Conservation (phyloP, 441 rosid species). For the Eugenia klotzschiana region DNA sequence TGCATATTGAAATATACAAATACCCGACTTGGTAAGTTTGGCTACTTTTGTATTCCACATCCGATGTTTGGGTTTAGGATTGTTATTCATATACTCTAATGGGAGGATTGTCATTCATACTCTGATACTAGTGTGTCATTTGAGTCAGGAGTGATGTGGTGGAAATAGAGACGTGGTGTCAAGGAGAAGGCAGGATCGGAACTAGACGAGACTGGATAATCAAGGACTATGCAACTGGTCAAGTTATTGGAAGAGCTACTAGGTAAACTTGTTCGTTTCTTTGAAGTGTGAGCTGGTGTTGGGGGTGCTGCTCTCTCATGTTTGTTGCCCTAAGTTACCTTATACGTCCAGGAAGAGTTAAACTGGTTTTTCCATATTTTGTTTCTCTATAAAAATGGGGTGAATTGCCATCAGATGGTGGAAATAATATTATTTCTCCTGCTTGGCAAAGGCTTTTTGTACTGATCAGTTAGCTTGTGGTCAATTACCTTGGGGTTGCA, state of each 20-base stretch:
- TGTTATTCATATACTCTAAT: not conserved
- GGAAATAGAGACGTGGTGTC: slow-evolving; percentile 97
- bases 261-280: slow-evolving; percentile 25
- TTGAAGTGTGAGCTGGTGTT: not conserved
- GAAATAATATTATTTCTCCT: not conserved
- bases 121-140: not conserved
- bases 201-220: slow-evolving; percentile 93
- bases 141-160: slow-evolving; percentile 76
- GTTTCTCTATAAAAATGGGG: not conserved
- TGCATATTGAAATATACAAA: slow-evolving; percentile 88
- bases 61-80: not conserved
- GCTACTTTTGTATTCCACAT: not conserved
- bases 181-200: slow-evolving; percentile 84
- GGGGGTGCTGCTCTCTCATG: not conserved
- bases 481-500: not conserved
- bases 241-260: slow-evolving; percentile 88
- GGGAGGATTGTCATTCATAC: not conserved
- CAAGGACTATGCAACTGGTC: slow-evolving; percentile 55
- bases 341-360: not conserved
- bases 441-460: not conserved
- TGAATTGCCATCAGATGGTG: not conserved
- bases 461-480: not conserved
- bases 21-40: slow-evolving; percentile 72
- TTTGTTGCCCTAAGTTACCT: not conserved
- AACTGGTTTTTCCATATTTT: not conserved